Conservation (phyloP, 1,284 basidiomycete species). For the Cerrena zonata region DNA sequence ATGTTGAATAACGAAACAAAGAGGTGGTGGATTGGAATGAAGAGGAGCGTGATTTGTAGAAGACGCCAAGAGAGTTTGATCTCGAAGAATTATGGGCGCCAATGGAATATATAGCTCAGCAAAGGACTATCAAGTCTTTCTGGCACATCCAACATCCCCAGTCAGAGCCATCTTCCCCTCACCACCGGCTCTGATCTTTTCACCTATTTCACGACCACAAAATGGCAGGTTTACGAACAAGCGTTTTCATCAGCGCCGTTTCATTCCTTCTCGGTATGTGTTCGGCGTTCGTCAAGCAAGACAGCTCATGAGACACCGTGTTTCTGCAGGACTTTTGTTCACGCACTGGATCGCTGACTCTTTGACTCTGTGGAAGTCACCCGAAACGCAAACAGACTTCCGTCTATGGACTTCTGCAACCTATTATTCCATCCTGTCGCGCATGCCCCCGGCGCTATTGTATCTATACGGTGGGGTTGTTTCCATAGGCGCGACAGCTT, state of each 20-base stretch:
- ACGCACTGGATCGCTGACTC: conserved; percentile 85
- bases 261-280: conserved; percentile 70
- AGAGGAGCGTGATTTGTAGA: not conserved
- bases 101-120: too few species aligned
- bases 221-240: conserved; percentile 55
- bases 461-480: conserved; percentile 53
- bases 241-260: conserved; percentile 65
- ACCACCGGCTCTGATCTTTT: not conserved
- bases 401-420: conserved; percentile 72
- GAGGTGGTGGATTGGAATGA: not conserved
- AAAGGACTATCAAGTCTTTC: not conserved
- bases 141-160: not conserved
- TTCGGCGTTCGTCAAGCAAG: not conserved
- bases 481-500: conserved; percentile 53
- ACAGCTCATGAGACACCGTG: conserved; percentile 1
- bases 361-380: conserved; percentile 76
- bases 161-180: conserved; percentile 8
- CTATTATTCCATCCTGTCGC: conserved; percentile 72
- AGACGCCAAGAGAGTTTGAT: conserved; percentile 1
- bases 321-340: conserved; percentile 59
- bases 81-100: not conserved
- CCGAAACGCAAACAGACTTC: conserved; percentile 59
- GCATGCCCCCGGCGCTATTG: conserved; percentile 48
- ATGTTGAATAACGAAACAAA: not conserved
- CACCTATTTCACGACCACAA: conserved; percentile 1